Base-by-base conservation (phyloP, 306 rosid species). In the Cajanus cajan region DNA sequence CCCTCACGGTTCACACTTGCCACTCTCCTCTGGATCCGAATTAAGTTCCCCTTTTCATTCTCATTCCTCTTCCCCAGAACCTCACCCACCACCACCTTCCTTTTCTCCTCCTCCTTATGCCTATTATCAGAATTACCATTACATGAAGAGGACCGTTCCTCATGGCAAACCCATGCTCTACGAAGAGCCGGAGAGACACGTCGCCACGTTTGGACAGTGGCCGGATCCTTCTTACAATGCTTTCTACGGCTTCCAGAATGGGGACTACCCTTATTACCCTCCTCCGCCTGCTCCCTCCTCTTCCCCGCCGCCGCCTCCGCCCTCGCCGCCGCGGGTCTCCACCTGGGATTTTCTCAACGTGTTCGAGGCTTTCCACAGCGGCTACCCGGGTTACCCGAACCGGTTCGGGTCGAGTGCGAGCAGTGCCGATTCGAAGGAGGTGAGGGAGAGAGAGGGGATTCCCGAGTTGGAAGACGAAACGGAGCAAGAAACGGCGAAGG, bases 401-500 rank as follows among this genome's bases (percentile, higher is more conserved):
- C 88, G 89, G 58, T 47, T 80, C 51, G 97, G 92, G 28, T 93
- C 99, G 28, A 83, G 76, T 4, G 52, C 86, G 59, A 93, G 97
- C 68, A 96, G 99, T 65, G 93, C 97, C 5, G 99, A 96, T 83
- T 93, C 97, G 34, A 90, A 87, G 16, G 99, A 96, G 73, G 98
- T 96, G 86, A 90, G 99, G 82, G 92, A 90, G 85, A 91, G 97
- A 25, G 99, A 96, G 71, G 99, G 99, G 57, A 96, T 96, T 85
- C 99, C 99, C 2, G 98, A 96, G 24, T 82, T 96, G 85, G 99
- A 96, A 83, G 98, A 96, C n/a, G 99, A 93, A 25, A 89, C 89
- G 0, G 98, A 93, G 76, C 92, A 84, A 0, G 98, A 95, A 76
- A 76, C 40, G 39, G 18, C 71, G 83, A 89, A 86, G 68, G 90